A percentile compares a stretch with the other conserved stretches of the same genome.
These are phyloP conservation scores for Penicillium crystallinum DNA, from an alignment of 495 filamentous ascomycete genomes.

Conservation along the genomic window DNA sequence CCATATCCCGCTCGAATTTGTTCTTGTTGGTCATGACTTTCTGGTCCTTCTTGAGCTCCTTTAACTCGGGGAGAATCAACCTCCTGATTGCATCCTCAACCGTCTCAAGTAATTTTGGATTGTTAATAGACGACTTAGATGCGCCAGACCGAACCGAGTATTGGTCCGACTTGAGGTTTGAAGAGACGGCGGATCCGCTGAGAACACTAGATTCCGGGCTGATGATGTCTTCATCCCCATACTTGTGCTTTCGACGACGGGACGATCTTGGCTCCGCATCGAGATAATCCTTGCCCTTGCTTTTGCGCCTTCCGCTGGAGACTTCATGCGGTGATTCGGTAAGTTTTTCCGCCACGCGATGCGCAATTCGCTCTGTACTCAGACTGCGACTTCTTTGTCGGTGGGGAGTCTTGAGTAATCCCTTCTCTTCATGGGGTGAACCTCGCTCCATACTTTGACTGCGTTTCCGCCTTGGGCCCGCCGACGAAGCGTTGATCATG, in stretches of 20 bases:
- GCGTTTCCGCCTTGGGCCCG: conserved; percentile 46
- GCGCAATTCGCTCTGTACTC: conserved; percentile 66
- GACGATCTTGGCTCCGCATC: conserved; percentile 54
- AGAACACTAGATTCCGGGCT: conserved; percentile 70
- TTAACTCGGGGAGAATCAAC: conserved; percentile 86
- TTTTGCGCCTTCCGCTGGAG: conserved; percentile 46
- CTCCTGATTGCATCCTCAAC: conserved; percentile 94
- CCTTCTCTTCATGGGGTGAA: conserved; percentile 40
- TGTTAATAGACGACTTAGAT: conserved; percentile 86
- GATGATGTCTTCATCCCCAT: conserved; percentile 57
- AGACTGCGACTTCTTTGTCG: conserved; percentile 65
- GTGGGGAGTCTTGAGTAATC: conserved; percentile 60
- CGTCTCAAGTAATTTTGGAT: conserved; percentile 88
- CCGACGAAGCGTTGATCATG: conserved; percentile 66
- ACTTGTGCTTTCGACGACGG: conserved; percentile 56
- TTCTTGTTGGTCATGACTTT: conserved; percentile 57
- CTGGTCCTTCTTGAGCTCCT: conserved; percentile 84
- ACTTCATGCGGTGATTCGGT: conserved; percentile 45
- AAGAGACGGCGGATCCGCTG: conserved; percentile 63
- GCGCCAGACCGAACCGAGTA: conserved; percentile 71
- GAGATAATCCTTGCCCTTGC: conserved; percentile 56
- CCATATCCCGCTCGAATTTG: conserved; percentile 57
- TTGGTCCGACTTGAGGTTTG: conserved; percentile 66
- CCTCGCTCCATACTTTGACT: conserved; percentile 55
- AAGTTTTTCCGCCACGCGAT: conserved; percentile 66